These are phyloP conservation scores for Diplocarpon mali DNA, from an alignment of 2,329 filamentous ascomycete species.

Conservation along the genomic window DNA sequence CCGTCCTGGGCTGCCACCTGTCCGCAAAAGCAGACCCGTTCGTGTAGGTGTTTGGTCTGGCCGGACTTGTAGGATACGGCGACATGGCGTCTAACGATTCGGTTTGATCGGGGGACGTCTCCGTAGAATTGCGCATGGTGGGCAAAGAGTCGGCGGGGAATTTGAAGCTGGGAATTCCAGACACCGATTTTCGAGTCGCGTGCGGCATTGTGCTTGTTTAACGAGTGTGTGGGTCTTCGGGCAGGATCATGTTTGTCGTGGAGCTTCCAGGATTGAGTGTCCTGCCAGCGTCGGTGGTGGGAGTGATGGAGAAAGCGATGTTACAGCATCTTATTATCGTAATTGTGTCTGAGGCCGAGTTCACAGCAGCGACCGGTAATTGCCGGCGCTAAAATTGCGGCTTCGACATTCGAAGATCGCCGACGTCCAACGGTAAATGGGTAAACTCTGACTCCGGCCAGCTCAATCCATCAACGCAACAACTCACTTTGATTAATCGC, in stretches of 20 bases:
- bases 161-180: conserved; percentile 25
- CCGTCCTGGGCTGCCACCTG: conserved; percentile 51
- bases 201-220: conserved; percentile 30
- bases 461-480: not conserved
- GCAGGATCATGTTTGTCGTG: conserved; percentile 9
- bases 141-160: conserved; percentile 21
- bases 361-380: not conserved
- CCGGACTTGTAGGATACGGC: conserved; percentile 14
- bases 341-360: too few relatives aligned
- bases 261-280: not conserved
- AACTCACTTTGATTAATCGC: too few relatives aligned
- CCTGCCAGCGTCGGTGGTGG: not conserved
- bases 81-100: conserved; percentile 28
- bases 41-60: conserved; percentile 20
- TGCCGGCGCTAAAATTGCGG: conserved; percentile 18
- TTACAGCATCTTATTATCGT: not conserved
- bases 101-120: conserved; percentile 47
- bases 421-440: not conserved
- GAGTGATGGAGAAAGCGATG: not conserved
- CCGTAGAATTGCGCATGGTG: conserved; percentile 31
- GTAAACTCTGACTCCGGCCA: not conserved
- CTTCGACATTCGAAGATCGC: conserved; percentile 7
- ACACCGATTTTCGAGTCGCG: conserved; percentile 30
- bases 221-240: conserved; percentile 7
- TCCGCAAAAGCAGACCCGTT: conserved; percentile 31